Conservation (phyloP, 176 grass and related monocot genomes). For the Cocos nucifera region DNA sequence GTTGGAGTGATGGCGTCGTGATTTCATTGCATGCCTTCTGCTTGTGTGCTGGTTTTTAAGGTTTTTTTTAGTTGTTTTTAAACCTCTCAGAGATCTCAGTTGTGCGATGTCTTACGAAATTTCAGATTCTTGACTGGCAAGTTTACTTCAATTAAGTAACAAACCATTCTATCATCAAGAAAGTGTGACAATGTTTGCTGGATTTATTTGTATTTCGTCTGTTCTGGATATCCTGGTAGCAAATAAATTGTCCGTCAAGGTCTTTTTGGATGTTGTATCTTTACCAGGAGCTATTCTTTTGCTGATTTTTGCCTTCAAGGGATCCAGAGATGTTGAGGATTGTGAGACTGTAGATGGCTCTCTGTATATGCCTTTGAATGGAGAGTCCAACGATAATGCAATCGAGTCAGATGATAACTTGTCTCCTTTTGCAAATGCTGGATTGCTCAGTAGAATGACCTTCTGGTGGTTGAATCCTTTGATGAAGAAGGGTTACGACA, state of each 20-base stretch:
- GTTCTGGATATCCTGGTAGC: slow-evolving; percentile 27
- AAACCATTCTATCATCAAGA: too few relatives aligned
- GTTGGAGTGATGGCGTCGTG: too few relatives aligned
- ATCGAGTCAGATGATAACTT: slow-evolving; percentile 26
- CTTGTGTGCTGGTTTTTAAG: too few relatives aligned
- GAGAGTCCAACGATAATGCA: slow-evolving; percentile 2
- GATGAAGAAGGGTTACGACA: slow-evolving; percentile 75
- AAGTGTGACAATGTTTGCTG: slow-evolving; percentile 22
- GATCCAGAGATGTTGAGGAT: slow-evolving; percentile 8
- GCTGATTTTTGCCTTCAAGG: slow-evolving; percentile 24
- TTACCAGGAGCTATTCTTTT: slow-evolving; percentile 42
- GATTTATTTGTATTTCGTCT: slow-evolving; percentile 45
- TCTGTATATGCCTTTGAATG: slow-evolving; percentile 53
- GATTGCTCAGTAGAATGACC: slow-evolving; percentile 54
- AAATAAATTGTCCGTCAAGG: slow-evolving; percentile 27
- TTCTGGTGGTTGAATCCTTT: slow-evolving; percentile 90
- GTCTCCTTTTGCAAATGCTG: slow-evolving; percentile 50
- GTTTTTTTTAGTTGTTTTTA: too few relatives aligned
- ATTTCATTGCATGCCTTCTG: too few relatives aligned
- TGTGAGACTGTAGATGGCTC: slow-evolving; percentile 13
- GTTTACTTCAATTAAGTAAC: too few relatives aligned
- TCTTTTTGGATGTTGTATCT: slow-evolving; percentile 48
- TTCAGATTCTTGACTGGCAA: too few relatives aligned
- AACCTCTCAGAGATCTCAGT: too few relatives aligned
- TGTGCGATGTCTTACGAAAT: too few relatives aligned